Conservation (phyloP, 2,329 filamentous ascomycete species). For the Hymenoscyphus scutula region DNA sequence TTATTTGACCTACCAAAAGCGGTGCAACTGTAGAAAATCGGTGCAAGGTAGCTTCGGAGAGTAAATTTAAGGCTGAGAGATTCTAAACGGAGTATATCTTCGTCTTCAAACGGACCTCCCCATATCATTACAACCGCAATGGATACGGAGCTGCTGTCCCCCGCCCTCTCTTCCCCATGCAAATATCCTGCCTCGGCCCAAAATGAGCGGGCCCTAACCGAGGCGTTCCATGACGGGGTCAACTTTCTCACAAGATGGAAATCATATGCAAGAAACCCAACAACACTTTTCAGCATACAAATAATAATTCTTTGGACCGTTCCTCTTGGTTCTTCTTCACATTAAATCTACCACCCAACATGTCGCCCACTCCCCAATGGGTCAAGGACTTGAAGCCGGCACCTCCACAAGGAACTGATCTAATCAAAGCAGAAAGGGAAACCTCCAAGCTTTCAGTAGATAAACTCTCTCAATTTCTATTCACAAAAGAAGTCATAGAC, state of each 20-base stretch:
- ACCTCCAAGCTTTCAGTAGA: conserved; percentile 66
- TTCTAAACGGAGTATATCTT: background rate
- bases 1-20: background rate
- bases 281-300: background rate
- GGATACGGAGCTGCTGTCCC: background rate
- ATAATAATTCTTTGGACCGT: background rate
- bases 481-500: conserved; percentile 63
- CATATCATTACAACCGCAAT: background rate
- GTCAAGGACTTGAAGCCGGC: conserved; percentile 65
- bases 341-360: conserved; percentile 18
- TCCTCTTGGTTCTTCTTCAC: too few relatives aligned
- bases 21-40: background rate
- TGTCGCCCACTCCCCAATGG: conserved; percentile 48
- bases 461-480: conserved; percentile 65
- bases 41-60: background rate
- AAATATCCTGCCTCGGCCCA: conserved; percentile 1
- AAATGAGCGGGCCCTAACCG: background rate
- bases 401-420: conserved; percentile 65
- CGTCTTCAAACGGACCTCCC: background rate
- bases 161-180: background rate
- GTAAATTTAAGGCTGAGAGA: background rate
- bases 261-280: background rate
- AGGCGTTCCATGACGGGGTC: background rate
- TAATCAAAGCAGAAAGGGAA: conserved; percentile 66
- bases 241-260: background rate